These are phyloP conservation scores for Phytomonas sp. DNA, from an alignment of 208 protist species.

Conservation along the genomic window DNA sequence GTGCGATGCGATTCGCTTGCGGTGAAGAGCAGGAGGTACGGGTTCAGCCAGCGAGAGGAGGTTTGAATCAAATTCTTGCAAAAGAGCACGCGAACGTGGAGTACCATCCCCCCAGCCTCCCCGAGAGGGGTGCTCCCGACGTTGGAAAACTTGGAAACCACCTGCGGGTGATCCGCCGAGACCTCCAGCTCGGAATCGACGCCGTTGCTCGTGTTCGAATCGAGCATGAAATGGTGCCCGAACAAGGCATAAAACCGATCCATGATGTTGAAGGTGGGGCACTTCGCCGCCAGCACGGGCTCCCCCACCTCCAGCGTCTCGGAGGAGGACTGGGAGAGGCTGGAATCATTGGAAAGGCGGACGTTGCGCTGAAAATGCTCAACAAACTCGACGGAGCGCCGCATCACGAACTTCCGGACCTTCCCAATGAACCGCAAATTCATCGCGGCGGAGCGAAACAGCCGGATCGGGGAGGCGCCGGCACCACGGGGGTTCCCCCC, in stretches of 20 bases:
- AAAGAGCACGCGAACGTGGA: constrained; percentile 58
- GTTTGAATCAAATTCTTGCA: constrained; percentile 46
- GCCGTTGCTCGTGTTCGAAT: background rate
- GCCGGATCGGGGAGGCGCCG: too few species aligned
- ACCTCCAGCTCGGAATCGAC: background rate
- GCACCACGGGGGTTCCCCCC: too few species aligned
- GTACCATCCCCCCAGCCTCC: constrained; percentile 10
- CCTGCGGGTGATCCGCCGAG: background rate
- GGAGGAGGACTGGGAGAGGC: too few species aligned
- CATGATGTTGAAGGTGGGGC: too few species aligned
- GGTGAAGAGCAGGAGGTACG: constrained; percentile 75
- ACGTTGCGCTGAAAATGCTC: too few species aligned
- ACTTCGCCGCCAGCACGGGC: too few species aligned
- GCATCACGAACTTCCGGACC: too few species aligned
- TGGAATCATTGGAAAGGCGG: too few species aligned
- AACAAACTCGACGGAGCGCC: too few species aligned
- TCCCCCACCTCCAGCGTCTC: too few species aligned
- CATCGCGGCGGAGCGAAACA: too few species aligned
- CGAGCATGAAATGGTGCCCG: background rate
- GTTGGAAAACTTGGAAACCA: background rate
- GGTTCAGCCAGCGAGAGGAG: constrained; percentile 29
- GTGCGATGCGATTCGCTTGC: constrained; percentile 48
- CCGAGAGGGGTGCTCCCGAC: background rate
- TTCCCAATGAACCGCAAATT: too few species aligned
- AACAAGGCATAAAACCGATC: background rate